phyloP scores from a whole-genome alignment of 2,329 filamentous ascomycete genomes.

The Neofusicoccum umdonicola region DNA sequence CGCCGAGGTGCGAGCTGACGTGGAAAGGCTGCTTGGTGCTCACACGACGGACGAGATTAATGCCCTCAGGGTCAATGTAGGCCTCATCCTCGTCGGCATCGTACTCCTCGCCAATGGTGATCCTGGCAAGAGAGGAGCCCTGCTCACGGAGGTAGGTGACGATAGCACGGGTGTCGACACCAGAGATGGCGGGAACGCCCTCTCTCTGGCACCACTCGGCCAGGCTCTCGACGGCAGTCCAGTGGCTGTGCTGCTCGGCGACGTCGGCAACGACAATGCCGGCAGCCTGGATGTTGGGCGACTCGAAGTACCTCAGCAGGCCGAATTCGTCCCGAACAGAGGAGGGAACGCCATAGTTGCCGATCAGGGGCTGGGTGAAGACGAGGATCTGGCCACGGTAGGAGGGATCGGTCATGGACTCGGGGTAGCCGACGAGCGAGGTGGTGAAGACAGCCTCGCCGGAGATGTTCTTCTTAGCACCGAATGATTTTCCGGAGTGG shows the following conservation, averaged over 20 bases:
- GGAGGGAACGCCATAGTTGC: slow-evolving; percentile 97
- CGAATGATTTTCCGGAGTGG: slow-evolving; percentile 94
- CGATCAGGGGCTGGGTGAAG: slow-evolving; percentile 96
- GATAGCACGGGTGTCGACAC: slow-evolving; percentile 94
- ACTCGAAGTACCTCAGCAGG: slow-evolving; percentile 96
- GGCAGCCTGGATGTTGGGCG: slow-evolving; percentile 92
- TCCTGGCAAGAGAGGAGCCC: slow-evolving; percentile 91
- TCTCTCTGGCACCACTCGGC: slow-evolving; percentile 94
- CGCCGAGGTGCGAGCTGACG: slow-evolving; percentile 77
- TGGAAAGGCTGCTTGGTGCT: slow-evolving; percentile 99
- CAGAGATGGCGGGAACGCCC: slow-evolving; percentile 92
- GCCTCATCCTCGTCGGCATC: slow-evolving; percentile 97
- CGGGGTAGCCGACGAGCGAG: slow-evolving; percentile 94
- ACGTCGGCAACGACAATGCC: slow-evolving; percentile 96
- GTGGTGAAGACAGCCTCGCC: slow-evolving; percentile 99
- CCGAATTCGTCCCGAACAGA: slow-evolving; percentile 80
- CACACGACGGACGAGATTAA: slow-evolving; percentile 93
- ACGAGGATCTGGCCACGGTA: slow-evolving; percentile 90
- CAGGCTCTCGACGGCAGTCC: slow-evolving; percentile 95
- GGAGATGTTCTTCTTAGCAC: slow-evolving; percentile 93
- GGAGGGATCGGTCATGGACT: slow-evolving; percentile 72
- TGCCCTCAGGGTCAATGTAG: slow-evolving; percentile 90
- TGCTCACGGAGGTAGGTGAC: slow-evolving; percentile 95
- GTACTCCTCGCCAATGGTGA: slow-evolving; percentile 95
- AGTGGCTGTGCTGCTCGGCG: slow-evolving; percentile 92